Base-by-base conservation (phyloP, 768 basidiomycete species). In the Tremella fuciformis region DNA sequence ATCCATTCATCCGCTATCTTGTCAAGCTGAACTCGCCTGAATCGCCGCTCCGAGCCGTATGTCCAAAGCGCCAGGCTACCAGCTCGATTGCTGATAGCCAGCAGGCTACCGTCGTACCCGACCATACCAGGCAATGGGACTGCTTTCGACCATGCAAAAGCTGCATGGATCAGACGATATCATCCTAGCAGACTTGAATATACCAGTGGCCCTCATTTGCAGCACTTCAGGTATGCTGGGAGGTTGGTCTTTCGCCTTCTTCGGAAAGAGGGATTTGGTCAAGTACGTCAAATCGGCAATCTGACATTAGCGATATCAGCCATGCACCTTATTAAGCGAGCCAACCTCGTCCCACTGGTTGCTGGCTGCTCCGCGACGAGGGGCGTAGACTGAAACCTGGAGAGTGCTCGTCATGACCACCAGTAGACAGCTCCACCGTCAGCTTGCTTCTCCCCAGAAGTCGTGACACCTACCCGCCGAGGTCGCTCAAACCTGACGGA, bases 261-360 rank as follows among this genome's bases (percentile, higher is more conserved):
- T 48, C 22, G 8, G 41, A 37, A 41, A 38, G 38, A 52, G 38
- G 6, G 7, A 2, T 24, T 53, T 59, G 16, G 59, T 61, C n/a
- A 46, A 25, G 15, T 56, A 26, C 1, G 66, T 67, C 34, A 67
- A 41, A 39, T 67, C 66, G 7, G 49, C 53, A 25, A 67, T 60
- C 65, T 62, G 22, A 6, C n/a, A 15, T 63, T 39, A 63, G 52
- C 50, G 2, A 13, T 16, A 8, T 26, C 8, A 34, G 8, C n/a
- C 37, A 4, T 34, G 4, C 29, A 11, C 11, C 11, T 2, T 13
- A 13, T 53, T 9, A 21, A 26, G 8, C 13, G 13, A 49, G n/a
- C 66, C 11, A 39, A 72, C 69, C 53, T 70, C 66, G 25, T 59
- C 60, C 64, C 67, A 70, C 40, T 60, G 57, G 34, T 69, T 70